A percentile compares a stretch with the other conserved stretches of the same genome.
phyloP scores from a whole-genome alignment of 2,329 filamentous ascomycete species.

The Acrocalymma vagum region DNA sequence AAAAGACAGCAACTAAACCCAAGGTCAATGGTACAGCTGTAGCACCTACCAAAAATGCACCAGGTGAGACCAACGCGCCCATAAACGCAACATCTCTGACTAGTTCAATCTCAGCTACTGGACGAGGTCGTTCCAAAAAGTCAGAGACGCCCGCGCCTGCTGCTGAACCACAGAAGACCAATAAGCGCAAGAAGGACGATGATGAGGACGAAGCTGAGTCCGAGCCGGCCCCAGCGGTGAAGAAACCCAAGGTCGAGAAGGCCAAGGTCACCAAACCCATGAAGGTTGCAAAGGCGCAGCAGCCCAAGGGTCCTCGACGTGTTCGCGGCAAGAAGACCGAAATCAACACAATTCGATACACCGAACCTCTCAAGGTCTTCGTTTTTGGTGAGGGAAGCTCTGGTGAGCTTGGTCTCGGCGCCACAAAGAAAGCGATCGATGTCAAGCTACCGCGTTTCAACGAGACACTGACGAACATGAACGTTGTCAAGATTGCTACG shows the following conservation, averaged over 20 bases:
- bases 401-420: constrained; percentile 83
- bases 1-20: constrained; percentile 15
- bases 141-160: constrained; percentile 29
- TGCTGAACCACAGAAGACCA: constrained; percentile 22
- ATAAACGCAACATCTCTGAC: constrained; percentile 7
- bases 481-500: constrained; percentile 77
- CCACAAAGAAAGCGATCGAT: constrained; percentile 71
- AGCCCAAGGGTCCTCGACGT: constrained; percentile 42
- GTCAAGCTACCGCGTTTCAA: constrained; percentile 79
- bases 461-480: constrained; percentile 64
- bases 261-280: constrained; percentile 19
- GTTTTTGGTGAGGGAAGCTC: constrained; percentile 82
- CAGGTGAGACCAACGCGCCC: constrained; percentile 22
- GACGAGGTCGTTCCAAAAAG: constrained; percentile 36
- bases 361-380: constrained; percentile 73
- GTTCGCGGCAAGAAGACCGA: constrained; percentile 46
- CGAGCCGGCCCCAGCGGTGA: constrained; percentile 26
- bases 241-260: constrained; percentile 31
- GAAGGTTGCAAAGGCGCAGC: constrained; percentile 24
- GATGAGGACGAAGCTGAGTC: constrained; percentile 28
- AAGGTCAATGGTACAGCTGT: constrained; percentile 18
- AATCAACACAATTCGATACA: constrained; percentile 71
- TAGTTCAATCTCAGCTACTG: constrained; percentile 22
- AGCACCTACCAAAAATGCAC: constrained; percentile 15
- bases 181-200: constrained; percentile 43